Evolutionary conservation across 2,329 filamentous ascomycete genomes (phyloP).

Genomic region (Talaromyces sp.): DNA sequence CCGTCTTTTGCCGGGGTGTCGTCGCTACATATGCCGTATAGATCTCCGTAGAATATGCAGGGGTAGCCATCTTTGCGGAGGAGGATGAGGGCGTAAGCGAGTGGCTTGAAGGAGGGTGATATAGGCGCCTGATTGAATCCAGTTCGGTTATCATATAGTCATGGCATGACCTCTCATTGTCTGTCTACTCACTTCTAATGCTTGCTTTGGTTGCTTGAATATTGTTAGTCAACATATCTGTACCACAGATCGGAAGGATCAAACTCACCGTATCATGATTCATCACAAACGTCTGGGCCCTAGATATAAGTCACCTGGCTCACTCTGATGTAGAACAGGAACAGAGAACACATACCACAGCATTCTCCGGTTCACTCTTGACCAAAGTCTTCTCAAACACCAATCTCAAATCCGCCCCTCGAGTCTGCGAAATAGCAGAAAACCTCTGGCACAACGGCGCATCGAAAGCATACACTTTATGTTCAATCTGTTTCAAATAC

Average conservation of each 20-base stretch:
- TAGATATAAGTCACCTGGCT: background rate
- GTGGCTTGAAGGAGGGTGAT: conserved; percentile 62
- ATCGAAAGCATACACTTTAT: conserved; percentile 61
- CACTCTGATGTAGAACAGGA: background rate
- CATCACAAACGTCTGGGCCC: conserved; percentile 23
- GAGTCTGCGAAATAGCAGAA: conserved; percentile 52
- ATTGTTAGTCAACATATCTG: background rate
- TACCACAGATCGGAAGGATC: no score
- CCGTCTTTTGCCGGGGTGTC: conserved; percentile 24
- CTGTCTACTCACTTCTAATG: conserved; percentile 45
- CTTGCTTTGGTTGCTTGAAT: conserved; percentile 54
- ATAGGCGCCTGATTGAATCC: conserved; percentile 49
- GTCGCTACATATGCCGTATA: conserved; percentile 57
- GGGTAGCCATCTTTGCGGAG: conserved; percentile 59
- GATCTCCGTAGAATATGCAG: conserved; percentile 65
- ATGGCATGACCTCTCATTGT: background rate
- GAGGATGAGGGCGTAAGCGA: conserved; percentile 68
- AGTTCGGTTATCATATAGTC: background rate
- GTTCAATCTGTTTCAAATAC: conserved; percentile 56
- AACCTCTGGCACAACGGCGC: conserved; percentile 65
- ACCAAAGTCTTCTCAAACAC: conserved; percentile 61
- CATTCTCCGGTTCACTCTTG: conserved; percentile 47
- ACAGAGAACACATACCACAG: conserved; percentile 46
- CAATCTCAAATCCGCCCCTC: conserved; percentile 56
- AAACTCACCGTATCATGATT: conserved; percentile 26